Evolutionary conservation across 306 rosid species (phyloP).

Genomic region (Erythrophleum fordii): DNA sequence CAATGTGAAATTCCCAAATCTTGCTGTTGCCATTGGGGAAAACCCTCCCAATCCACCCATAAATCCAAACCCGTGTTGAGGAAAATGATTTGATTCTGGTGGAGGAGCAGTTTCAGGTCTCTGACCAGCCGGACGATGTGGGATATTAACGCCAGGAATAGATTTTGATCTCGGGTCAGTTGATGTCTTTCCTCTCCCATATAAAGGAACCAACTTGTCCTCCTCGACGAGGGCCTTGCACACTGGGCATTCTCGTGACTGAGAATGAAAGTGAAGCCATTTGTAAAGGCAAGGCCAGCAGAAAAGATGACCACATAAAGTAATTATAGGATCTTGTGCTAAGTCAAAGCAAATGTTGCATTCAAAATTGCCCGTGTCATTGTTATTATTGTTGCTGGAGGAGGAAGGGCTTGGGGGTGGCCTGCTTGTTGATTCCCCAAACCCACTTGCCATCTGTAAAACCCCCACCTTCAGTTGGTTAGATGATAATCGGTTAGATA

Average conservation of each 20-base stretch:
- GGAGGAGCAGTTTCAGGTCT: conserved; percentile 87
- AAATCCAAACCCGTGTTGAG: conserved; percentile 65
- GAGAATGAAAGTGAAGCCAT: conserved; percentile 85
- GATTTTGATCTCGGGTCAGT: conserved; percentile 85
- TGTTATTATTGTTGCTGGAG: conserved; percentile 52
- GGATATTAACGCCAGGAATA: conserved; percentile 69
- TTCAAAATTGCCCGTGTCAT: conserved; percentile 73
- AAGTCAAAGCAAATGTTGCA: conserved; percentile 91
- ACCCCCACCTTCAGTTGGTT: conserved; percentile 31
- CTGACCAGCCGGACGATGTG: conserved; percentile 84
- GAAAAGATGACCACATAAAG: conserved; percentile 87
- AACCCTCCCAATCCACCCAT: conserved; percentile 77
- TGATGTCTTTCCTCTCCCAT: conserved; percentile 89
- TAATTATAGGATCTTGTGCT: conserved; percentile 91
- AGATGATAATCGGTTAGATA: too few relatives aligned
- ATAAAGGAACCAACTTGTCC: conserved; percentile 81
- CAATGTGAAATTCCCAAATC: conserved; percentile 83
- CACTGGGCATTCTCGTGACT: conserved; percentile 81
- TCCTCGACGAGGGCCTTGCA: conserved; percentile 86
- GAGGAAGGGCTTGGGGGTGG: conserved; percentile 66
- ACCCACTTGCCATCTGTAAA: conserved; percentile 69
- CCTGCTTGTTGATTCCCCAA: conserved; percentile 77
- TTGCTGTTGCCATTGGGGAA: conserved; percentile 68
- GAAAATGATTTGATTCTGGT: conserved; percentile 62
- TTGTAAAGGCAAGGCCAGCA: conserved; percentile 96